phyloP scores from a whole-genome alignment of 2,329 filamentous ascomycete genomes.

The Colletotrichum caudatum region DNA sequence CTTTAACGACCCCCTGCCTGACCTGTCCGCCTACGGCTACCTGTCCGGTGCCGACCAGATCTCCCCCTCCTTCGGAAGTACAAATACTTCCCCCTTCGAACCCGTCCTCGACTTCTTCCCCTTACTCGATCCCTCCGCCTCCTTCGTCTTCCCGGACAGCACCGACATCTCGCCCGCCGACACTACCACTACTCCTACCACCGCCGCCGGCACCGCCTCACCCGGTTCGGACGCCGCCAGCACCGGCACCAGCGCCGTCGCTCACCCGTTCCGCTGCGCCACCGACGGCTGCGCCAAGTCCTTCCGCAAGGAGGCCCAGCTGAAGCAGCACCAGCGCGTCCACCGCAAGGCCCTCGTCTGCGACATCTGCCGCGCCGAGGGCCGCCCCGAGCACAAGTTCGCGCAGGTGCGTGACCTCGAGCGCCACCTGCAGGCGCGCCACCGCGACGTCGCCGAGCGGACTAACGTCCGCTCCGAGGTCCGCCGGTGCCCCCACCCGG shows the following conservation, averaged over 20 bases:
- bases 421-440: slow-evolving; percentile 43
- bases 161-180: slow-evolving; percentile 25
- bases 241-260: neutral
- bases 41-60: slow-evolving; percentile 31
- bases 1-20: slow-evolving; percentile 33
- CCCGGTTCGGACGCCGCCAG: slow-evolving; percentile 26
- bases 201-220: slow-evolving; percentile 5
- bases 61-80: slow-evolving; percentile 35
- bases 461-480: slow-evolving; percentile 42
- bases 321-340: slow-evolving; percentile 43
- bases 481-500: slow-evolving; percentile 39
- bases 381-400: slow-evolving; percentile 42
- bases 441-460: slow-evolving; percentile 36
- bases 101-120: slow-evolving; percentile 34
- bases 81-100: slow-evolving; percentile 36
- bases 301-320: slow-evolving; percentile 42
- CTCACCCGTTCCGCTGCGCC: slow-evolving; percentile 33
- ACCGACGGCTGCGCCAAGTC: slow-evolving; percentile 41
- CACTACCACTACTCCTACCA: neutral
- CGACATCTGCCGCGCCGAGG: slow-evolving; percentile 40
- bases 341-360: slow-evolving; percentile 42
- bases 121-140: neutral
- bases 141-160: slow-evolving; percentile 13
- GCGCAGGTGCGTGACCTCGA: slow-evolving; percentile 43
- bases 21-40: slow-evolving; percentile 34